Conservation (phyloP, 495 filamentous ascomycete species). For the Lophium mytilinum region DNA sequence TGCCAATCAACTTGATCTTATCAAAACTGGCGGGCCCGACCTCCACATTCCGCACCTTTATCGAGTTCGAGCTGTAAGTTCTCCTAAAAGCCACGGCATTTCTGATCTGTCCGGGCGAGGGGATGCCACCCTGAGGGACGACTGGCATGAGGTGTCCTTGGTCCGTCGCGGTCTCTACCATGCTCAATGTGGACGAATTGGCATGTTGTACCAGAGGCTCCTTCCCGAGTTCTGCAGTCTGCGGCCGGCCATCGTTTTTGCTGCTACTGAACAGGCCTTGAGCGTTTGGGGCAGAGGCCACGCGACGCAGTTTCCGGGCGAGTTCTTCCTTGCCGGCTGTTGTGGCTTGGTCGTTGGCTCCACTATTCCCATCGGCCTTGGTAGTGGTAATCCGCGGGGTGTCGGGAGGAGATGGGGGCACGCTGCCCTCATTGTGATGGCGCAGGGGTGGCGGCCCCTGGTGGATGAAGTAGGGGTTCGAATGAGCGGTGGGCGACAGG, state of each 20-base stretch:
- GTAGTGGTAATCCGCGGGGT: conserved; percentile 56
- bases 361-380: conserved; percentile 63
- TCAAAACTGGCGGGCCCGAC: conserved; percentile 94
- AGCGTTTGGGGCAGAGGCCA: conserved; percentile 93
- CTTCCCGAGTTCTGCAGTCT: conserved; percentile 72
- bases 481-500: conserved; percentile 85
- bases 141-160: conserved; percentile 38
- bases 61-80: conserved; percentile 98
- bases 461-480: conserved; percentile 95
- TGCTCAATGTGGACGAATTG: conserved; percentile 45
- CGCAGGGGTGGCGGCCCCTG: conserved; percentile 87
- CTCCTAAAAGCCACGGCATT: conserved; percentile 69
- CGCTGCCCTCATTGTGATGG: conserved; percentile 89
- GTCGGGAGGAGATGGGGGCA: conserved; percentile 94
- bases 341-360: conserved; percentile 64
- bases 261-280: conserved; percentile 76
- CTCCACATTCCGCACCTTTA: conserved; percentile 95
- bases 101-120: conserved; percentile 46
- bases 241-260: conserved; percentile 60
- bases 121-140: conserved; percentile 41
- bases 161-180: conserved; percentile 43
- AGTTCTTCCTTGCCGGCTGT: conserved; percentile 86
- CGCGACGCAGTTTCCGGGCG: conserved; percentile 82
- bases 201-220: conserved; percentile 58
- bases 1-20: conserved; percentile 98